These are phyloP conservation scores for Cercospora nicotianae DNA, from an alignment of 2,329 filamentous ascomycete species.

Conservation along the genomic window DNA sequence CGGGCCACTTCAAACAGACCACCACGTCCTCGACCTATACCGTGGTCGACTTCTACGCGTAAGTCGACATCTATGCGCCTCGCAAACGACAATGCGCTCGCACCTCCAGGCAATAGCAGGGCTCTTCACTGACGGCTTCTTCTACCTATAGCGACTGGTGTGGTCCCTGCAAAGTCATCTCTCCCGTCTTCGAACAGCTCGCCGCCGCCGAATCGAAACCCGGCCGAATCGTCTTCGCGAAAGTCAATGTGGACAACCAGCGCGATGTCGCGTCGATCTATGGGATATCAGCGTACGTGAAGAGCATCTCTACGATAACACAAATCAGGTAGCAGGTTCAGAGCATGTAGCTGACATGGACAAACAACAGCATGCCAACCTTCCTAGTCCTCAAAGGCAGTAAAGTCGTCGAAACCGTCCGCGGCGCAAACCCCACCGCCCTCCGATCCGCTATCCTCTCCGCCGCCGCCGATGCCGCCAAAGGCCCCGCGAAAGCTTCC, in stretches of 20 bases:
- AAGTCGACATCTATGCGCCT: background rate
- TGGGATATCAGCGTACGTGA: slow-evolving; percentile 47
- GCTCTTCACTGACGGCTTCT: background rate
- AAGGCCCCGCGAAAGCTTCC: slow-evolving; percentile 39
- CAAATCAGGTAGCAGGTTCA: background rate
- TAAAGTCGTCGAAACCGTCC: slow-evolving; percentile 49
- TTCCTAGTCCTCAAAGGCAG: slow-evolving; percentile 50
- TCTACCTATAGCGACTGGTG: slow-evolving; percentile 47
- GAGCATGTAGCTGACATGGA: background rate
- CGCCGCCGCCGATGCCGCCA: slow-evolving; percentile 44
- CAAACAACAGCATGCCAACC: slow-evolving; percentile 45
- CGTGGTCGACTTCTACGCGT: slow-evolving; percentile 40
- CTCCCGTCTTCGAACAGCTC: slow-evolving; percentile 53
- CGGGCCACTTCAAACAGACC: slow-evolving; percentile 36
- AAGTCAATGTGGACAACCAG: slow-evolving; percentile 58
- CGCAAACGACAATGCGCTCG: background rate
- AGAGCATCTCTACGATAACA: background rate
- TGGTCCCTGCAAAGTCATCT: slow-evolving; percentile 58
- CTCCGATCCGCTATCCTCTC: slow-evolving; percentile 50
- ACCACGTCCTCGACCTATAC: slow-evolving; percentile 37
- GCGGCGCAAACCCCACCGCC: slow-evolving; percentile 51
- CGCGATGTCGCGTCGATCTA: slow-evolving; percentile 52
- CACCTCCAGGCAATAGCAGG: background rate
- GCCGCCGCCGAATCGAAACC: slow-evolving; percentile 52
- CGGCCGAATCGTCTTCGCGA: slow-evolving; percentile 52